Base-by-base conservation (phyloP, 2,329 filamentous ascomycete species). In the Apiospora marii region DNA sequence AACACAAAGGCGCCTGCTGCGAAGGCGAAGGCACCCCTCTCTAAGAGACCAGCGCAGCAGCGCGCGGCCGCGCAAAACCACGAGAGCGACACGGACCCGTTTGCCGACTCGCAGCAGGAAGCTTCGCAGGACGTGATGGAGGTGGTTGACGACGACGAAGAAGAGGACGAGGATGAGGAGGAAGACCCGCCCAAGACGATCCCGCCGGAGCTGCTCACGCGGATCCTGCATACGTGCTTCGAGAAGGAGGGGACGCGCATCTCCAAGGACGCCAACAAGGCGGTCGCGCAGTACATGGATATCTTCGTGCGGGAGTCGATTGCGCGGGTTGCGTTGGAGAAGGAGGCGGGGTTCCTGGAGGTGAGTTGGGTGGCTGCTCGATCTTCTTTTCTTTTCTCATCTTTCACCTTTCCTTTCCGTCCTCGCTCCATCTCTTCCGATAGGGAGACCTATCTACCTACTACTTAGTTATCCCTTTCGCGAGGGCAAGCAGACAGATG, bases 281-380 rank as follows among this genome's bases (percentile, higher is more conserved):
- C 95, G 1, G 89, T 95, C 73, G 92, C 91, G 19, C 94, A 92
- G 83, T 98, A 98, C 81, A 88, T 98, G 82, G 94, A 98, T 82
- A 90, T 96, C 0, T 98, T 98, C 83, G 93, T 98, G 70, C 88
- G 93, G 74, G 96, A 98, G 84, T 94, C 94, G 0, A 91, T 98
- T 80, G 94, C 94, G 22, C 85, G 96, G 79, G 92, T 94, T 51
- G 90, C 91, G 13, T 90, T 91, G 73, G 93, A 94, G 85, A 92
- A 92, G 79, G 85, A 86, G 44, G 87, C 90, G 73, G 91, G 89
- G 4, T 95, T 95, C 79, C 81, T 96, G 48, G 94, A 96, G 89
- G 92, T 94, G 76, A 82, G 89, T 82, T 73, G 14, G 22, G 51
- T 34, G 58, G 22, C 4, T 41, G 34, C 19, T 41, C 19, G 30